Percentiles rank a stretch among this genome's conserved stretches.
Evolutionary conservation across 192 early-diverging fungal genomes (phyloP).

Genomic region (Dispira simplex): DNA sequence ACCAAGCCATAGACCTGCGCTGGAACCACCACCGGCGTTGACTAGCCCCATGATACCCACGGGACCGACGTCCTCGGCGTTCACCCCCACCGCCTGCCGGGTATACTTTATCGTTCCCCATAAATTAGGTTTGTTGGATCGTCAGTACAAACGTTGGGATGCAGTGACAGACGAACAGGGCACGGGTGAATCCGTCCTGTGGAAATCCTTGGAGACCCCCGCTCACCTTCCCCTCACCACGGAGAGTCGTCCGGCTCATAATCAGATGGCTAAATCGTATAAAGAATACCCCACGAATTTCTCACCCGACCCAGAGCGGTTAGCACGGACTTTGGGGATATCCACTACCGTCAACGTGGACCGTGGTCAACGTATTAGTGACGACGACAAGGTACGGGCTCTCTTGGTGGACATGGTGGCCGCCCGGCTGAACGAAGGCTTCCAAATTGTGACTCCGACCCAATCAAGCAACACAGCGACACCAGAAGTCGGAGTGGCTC

Average conservation of each 20-base stretch:
- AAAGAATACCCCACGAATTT: constrained; percentile 36
- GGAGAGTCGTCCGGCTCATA: constrained; percentile 57
- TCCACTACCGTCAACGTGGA: constrained; percentile 34
- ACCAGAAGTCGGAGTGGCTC: background rate
- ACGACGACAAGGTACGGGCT: constrained; percentile 23
- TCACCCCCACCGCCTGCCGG: background rate
- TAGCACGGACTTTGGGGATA: background rate
- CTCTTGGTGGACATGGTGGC: constrained; percentile 73
- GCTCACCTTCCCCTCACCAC: constrained; percentile 89
- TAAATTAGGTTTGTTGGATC: background rate
- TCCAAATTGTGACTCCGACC: constrained; percentile 60
- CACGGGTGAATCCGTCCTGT: constrained; percentile 23
- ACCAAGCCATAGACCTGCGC: too few species aligned
- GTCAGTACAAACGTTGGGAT: constrained; percentile 71
- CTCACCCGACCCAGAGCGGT: background rate
- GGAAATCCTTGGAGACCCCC: constrained; percentile 84
- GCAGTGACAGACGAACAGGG: constrained; percentile 27
- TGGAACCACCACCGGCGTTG: too few species aligned
- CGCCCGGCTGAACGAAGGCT: constrained; percentile 85
- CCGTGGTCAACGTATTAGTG: constrained; percentile 26
- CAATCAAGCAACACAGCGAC: background rate
- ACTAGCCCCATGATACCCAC: too few species aligned
- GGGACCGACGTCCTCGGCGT: too few species aligned
- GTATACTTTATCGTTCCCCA: background rate
- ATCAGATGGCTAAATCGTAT: constrained; percentile 44